Conservation (phyloP, 2,329 filamentous ascomycete genomes). For the Xylariaceae sp. region DNA sequence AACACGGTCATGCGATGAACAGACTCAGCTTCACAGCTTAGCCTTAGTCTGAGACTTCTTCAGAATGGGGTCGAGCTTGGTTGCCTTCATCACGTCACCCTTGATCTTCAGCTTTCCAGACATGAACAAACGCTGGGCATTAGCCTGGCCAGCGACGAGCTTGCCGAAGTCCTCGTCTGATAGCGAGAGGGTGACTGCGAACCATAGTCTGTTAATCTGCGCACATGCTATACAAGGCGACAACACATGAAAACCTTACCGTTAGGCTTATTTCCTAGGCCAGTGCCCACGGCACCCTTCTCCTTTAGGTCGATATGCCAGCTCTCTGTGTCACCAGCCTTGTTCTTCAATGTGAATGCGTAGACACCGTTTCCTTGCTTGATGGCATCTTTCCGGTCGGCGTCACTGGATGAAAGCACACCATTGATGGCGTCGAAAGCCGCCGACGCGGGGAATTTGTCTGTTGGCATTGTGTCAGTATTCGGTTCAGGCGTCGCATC, state of each 20-base stretch:
- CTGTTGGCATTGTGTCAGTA: constrained; percentile 48
- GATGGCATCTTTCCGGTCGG: constrained; percentile 81
- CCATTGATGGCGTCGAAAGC: constrained; percentile 89
- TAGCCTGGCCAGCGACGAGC: constrained; percentile 84
- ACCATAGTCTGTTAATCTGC: constrained; percentile 4
- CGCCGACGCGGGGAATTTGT: constrained; percentile 84
- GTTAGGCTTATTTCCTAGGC: constrained; percentile 79
- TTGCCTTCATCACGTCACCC: constrained; percentile 98
- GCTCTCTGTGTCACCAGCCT: constrained; percentile 75
- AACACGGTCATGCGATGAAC: not conserved
- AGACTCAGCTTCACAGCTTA: constrained; percentile 70
- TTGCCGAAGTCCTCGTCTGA: constrained; percentile 86
- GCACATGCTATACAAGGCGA: not conserved
- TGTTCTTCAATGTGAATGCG: constrained; percentile 91
- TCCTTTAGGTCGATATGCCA: constrained; percentile 98
- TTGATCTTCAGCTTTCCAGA: constrained; percentile 97
- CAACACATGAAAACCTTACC: constrained; percentile 61
- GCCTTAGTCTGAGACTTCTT: constrained; percentile 85
- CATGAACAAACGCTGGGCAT: constrained; percentile 97
- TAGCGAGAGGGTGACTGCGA: constrained; percentile 79
- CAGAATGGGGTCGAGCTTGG: constrained; percentile 91
- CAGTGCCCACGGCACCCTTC: constrained; percentile 80
- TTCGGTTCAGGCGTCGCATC: not conserved
- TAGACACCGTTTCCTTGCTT: constrained; percentile 88
- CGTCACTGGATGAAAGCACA: constrained; percentile 70